phyloP scores from a whole-genome alignment of 2,329 filamentous ascomycete species.

The Pseudocercospora crystallina region DNA sequence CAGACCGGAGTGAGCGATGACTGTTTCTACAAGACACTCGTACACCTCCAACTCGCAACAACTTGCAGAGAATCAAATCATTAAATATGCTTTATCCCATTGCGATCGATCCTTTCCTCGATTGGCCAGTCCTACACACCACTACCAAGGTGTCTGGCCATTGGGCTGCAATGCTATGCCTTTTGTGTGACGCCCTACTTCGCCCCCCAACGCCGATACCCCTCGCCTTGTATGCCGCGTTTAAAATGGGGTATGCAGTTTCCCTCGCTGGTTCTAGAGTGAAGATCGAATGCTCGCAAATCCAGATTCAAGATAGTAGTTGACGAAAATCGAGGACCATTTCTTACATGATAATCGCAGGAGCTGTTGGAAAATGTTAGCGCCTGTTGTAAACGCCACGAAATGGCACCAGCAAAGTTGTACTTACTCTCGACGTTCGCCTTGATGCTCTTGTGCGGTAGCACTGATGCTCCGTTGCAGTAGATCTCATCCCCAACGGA shows the following conservation, averaged over 20 bases:
- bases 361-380: constrained; percentile 19
- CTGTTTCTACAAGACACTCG: too few relatives aligned
- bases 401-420: neutral
- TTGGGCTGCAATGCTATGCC: constrained; percentile 9
- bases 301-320: neutral
- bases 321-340: neutral
- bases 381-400: neutral
- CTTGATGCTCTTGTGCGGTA: constrained; percentile 99
- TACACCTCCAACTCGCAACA: too few relatives aligned
- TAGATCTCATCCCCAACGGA: constrained; percentile 98
- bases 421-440: constrained; percentile 80
- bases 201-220: constrained; percentile 6
- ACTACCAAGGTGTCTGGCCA: neutral
- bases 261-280: constrained; percentile 9
- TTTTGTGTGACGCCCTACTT: neutral
- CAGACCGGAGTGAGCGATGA: too few relatives aligned
- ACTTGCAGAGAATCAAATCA: neutral
- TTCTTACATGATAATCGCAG: constrained; percentile 28
- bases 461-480: constrained; percentile 84
- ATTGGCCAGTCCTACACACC: neutral
- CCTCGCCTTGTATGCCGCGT: constrained; percentile 7
- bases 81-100: constrained; percentile 5
- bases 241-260: constrained; percentile 6
- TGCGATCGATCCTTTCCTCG: neutral
- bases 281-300: constrained; percentile 13